Percentiles rank a stretch among this genome's conserved stretches.
Conservation (phyloP, 1,139 yeast genomes). For the Diutina siamensis region DNA sequence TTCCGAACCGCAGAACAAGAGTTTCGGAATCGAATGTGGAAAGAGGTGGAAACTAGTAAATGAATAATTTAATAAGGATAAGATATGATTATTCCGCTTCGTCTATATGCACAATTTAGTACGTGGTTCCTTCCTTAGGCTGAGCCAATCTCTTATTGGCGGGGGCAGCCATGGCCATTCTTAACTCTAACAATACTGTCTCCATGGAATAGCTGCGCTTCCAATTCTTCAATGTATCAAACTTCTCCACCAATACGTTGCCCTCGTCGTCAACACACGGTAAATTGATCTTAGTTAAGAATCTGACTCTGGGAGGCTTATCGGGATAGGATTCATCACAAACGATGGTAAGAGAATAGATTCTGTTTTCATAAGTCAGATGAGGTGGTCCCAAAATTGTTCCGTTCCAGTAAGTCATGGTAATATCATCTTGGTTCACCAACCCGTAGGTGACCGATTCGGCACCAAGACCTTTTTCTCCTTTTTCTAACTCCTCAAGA, state of each 20-base stretch:
- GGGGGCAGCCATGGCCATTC: constrained; percentile 76
- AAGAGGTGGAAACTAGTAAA: constrained; percentile 12
- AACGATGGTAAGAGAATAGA: constrained; percentile 68
- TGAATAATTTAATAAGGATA: too few species aligned
- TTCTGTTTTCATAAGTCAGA: constrained; percentile 85
- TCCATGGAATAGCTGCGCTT: constrained; percentile 86
- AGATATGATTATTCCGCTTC: too few species aligned
- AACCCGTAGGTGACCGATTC: constrained; percentile 94
- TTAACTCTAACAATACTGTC: constrained; percentile 72
- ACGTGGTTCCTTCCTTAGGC: constrained; percentile 81
- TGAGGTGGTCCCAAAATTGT: constrained; percentile 97
- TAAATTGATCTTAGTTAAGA: constrained; percentile 73
- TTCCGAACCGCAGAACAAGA: constrained; percentile 30
- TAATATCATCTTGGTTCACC: constrained; percentile 76
- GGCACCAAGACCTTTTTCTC: constrained; percentile 95
- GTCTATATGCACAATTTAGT: constrained; percentile 23
- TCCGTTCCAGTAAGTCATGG: constrained; percentile 93
- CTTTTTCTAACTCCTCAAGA: constrained; percentile 92
- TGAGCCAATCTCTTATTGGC: constrained; percentile 78
- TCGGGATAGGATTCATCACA: constrained; percentile 88
- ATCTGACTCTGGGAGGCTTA: constrained; percentile 70
- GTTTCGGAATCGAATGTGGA: constrained; percentile 22
- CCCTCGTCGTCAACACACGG: constrained; percentile 82
- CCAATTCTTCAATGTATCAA: constrained; percentile 75
- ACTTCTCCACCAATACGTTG: constrained; percentile 44